Conservation (phyloP, 2,329 filamentous ascomycete species). For the Pseudogymnoascus sp. region DNA sequence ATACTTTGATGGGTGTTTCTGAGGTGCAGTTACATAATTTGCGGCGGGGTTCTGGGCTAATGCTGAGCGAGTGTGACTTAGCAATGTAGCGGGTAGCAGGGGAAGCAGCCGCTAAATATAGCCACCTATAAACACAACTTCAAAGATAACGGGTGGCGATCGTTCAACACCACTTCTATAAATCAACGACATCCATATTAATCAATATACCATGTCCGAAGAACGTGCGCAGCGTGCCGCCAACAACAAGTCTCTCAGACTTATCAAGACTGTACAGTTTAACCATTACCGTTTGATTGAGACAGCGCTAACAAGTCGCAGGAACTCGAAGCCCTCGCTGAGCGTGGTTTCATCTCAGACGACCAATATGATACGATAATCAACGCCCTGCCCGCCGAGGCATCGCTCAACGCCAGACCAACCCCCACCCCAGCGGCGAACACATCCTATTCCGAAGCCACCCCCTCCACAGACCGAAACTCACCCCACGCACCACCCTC, state of each 20-base stretch:
- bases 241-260: slow-evolving; percentile 28
- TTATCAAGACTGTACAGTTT: slow-evolving; percentile 29
- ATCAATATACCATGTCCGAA: neutral
- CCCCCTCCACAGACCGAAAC: slow-evolving; percentile 18
- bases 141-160: neutral
- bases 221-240: slow-evolving; percentile 9
- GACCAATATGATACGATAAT: slow-evolving; percentile 68
- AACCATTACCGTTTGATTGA: neutral
- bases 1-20: neutral
- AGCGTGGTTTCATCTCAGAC: slow-evolving; percentile 70
- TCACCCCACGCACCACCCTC: slow-evolving; percentile 8
- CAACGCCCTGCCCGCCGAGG: slow-evolving; percentile 64
- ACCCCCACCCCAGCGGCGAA: slow-evolving; percentile 25
- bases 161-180: neutral
- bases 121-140: neutral
- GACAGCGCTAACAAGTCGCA: slow-evolving; percentile 32
- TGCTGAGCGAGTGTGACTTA: neutral
- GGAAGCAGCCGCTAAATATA: neutral
- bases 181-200: neutral
- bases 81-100: neutral
- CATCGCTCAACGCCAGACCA: slow-evolving; percentile 37
- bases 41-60: neutral
- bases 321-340: slow-evolving; percentile 87
- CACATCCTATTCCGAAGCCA: slow-evolving; percentile 16
- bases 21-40: neutral